Conservation (phyloP, 306 rosid species). For the Canavalia gladiata region DNA sequence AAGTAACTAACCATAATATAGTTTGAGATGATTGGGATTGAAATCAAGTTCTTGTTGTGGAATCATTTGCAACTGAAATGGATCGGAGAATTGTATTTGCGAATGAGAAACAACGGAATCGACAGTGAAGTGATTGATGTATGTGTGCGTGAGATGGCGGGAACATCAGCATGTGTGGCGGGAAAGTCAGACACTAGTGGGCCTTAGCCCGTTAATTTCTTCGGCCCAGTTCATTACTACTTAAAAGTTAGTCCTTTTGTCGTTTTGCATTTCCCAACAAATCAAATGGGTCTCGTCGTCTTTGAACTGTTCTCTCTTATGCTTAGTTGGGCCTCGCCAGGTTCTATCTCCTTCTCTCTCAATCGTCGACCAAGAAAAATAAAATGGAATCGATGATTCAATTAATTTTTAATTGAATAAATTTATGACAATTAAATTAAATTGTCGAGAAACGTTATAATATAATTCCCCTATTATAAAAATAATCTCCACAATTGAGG, state of each 20-base stretch:
- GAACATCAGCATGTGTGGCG: slow-evolving; percentile 7
- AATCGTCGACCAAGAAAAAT: too few relatives aligned
- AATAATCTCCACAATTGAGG: too few relatives aligned
- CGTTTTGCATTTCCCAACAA: not conserved
- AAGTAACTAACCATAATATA: slow-evolving; percentile 65
- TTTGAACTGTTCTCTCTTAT: too few relatives aligned
- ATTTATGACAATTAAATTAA: too few relatives aligned
- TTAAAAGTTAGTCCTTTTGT: too few relatives aligned
- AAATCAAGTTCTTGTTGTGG: slow-evolving; percentile 36
- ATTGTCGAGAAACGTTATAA: too few relatives aligned
- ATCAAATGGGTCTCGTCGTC: not conserved
- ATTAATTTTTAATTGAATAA: too few relatives aligned
- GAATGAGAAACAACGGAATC: not conserved
- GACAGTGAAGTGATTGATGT: not conserved
- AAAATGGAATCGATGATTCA: too few relatives aligned
- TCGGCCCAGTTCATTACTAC: not conserved
- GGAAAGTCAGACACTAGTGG: not conserved
- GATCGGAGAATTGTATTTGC: not conserved
- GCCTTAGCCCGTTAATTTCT: not conserved
- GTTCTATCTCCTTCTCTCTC: too few relatives aligned
- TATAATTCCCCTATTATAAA: too few relatives aligned
- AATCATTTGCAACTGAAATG: not conserved
- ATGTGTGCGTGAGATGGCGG: not conserved
- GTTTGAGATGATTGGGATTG: slow-evolving; percentile 52
- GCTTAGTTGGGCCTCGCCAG: not conserved